Base-by-base conservation (phyloP, 176 grass and related monocot genomes). In the Themeda triandra region DNA sequence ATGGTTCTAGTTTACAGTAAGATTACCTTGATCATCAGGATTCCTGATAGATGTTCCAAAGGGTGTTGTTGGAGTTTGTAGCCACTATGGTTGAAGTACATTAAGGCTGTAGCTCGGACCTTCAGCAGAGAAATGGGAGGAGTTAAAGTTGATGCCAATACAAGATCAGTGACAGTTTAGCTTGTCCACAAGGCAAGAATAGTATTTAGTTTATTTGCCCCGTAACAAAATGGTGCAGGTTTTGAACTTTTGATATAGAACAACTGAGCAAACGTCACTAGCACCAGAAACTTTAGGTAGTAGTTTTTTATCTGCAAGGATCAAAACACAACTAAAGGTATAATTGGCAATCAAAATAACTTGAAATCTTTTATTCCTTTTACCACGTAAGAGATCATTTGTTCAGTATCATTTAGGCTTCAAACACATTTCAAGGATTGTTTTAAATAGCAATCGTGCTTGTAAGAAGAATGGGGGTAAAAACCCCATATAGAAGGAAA, bases 41-140 rank as follows among this genome's bases (percentile, higher is more conserved):
- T 91, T 73, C 83, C 88, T 53, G 87, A 94, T 71, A 94, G 41
- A 81, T 91, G 82, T 63, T 33, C 82, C 66, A 94, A 73, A 78
- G 95, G 88, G 79, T 91, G 88, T 41, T 78, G 86, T 67, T 94
- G 93, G 83, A 87, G 91, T 81, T 94, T 98, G 87, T 95, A 94
- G 31, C 96, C 89, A 1, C 87, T 84, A 78, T 95, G 87, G 71
- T 95, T 95, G 66, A 93, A 75, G 70, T 92, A 86, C 83, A 88
- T 85, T 79, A 98, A 75, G 87, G 96, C 96, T 74, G 51, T 49
- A 74, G 15, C 89, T 87, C 96, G 87, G 8, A 92, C 88, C 96
- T 98, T 88, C 40, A 80, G 68, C 62, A 79, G 56, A 23, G 32
- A 84, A 80, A 25, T 10, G 66, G 54, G n/a, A 83, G 48, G 75